These are phyloP conservation scores for Tuber magnatum DNA, from an alignment of 495 filamentous ascomycete species.

Conservation along the genomic window DNA sequence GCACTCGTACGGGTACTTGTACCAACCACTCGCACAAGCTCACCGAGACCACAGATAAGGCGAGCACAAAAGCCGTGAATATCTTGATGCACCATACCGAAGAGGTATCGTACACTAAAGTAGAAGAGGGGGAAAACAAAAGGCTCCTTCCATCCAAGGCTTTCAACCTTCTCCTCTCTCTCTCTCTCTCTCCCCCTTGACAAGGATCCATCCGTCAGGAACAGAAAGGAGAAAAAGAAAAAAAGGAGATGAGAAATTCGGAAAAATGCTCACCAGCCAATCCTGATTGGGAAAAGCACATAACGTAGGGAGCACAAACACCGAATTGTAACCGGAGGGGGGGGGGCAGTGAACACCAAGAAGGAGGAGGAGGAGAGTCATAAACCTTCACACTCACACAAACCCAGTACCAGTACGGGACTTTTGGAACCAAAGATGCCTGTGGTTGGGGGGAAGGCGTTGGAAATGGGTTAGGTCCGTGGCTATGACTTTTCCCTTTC, in stretches of 20 bases:
- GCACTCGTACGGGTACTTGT: neutral
- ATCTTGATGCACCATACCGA: neutral
- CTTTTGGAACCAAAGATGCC: neutral
- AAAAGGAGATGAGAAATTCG: conserved; percentile 5
- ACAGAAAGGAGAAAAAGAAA: conserved; percentile 8
- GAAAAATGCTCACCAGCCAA: conserved; percentile 3
- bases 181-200: conserved; percentile 13
- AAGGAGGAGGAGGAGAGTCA: neutral
- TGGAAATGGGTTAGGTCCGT: neutral
- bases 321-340: neutral
- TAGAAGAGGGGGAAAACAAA: conserved; percentile 9
- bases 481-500: neutral
- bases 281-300: neutral
- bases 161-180: neutral
- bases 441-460: neutral
- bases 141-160: conserved; percentile 15
- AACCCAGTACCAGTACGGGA: neutral
- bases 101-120: neutral
- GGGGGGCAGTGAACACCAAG: neutral
- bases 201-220: neutral
- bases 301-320: neutral
- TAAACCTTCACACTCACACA: neutral
- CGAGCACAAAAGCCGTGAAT: neutral
- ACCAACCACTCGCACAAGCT: neutral
- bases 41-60: neutral